A percentile compares a stretch with the other conserved stretches of the same genome.
phyloP scores from a whole-genome alignment of 208 protist genomes.

The Borovskyia barvae region DNA sequence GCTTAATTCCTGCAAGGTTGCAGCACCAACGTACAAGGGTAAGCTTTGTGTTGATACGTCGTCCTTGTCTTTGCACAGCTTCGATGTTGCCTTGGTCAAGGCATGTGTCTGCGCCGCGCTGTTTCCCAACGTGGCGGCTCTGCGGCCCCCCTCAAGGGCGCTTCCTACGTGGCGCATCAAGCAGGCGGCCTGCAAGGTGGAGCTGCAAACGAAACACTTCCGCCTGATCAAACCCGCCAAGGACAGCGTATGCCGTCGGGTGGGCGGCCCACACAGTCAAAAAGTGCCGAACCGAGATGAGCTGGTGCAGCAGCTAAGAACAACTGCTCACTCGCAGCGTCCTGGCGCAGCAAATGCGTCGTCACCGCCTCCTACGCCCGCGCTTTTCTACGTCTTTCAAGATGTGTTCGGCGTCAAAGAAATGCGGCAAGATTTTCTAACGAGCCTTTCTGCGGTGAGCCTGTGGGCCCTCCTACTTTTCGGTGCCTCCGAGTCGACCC shows the following conservation, averaged over 20 bases:
- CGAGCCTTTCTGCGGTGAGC: slow-evolving; percentile 66
- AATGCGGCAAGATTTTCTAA: slow-evolving; percentile 57
- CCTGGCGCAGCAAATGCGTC: not conserved
- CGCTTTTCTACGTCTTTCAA: slow-evolving; percentile 79
- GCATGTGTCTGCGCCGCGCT: slow-evolving; percentile 74
- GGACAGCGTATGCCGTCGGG: slow-evolving; percentile 73
- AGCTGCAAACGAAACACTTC: slow-evolving; percentile 60
- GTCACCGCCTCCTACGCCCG: slow-evolving; percentile 18
- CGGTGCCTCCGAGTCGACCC: slow-evolving; percentile 58
- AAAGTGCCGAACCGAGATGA: slow-evolving; percentile 29
- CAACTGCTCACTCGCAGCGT: too few relatives aligned
- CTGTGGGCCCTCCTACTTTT: slow-evolving; percentile 86
- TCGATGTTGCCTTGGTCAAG: slow-evolving; percentile 82
- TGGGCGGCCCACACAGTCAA: slow-evolving; percentile 35
- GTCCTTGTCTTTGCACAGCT: slow-evolving; percentile 52
- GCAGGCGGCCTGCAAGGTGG: slow-evolving; percentile 23
- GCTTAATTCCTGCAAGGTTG: too few relatives aligned
- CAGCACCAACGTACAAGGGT: slow-evolving; percentile 14
- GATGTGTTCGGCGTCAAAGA: slow-evolving; percentile 70
- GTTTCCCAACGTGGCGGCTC: slow-evolving; percentile 84
- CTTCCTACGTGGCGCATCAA: not conserved
- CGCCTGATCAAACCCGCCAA: slow-evolving; percentile 58
- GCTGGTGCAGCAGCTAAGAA: slow-evolving; percentile 21
- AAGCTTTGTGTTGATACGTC: slow-evolving; percentile 58
- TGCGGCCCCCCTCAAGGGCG: slow-evolving; percentile 37